Conservation (phyloP, 2,329 filamentous ascomycete genomes). For the Claviceps sp. region DNA sequence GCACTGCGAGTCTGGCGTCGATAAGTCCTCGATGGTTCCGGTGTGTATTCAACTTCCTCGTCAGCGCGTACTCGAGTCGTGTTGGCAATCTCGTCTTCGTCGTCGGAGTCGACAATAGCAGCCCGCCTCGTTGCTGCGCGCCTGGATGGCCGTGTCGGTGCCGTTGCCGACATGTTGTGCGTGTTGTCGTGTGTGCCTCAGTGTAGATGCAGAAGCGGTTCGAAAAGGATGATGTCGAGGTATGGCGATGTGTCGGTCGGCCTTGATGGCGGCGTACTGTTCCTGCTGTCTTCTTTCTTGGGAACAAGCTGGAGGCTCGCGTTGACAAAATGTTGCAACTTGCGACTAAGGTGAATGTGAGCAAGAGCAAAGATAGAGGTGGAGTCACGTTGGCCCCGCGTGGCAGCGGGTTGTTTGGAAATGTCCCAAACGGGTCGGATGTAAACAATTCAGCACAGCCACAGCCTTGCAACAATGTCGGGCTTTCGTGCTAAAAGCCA, state of each 20-base stretch:
- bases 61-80: conserved; percentile 40
- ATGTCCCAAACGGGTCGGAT: conserved; percentile 22
- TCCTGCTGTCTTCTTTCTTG: background rate
- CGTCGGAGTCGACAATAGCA: conserved; percentile 67
- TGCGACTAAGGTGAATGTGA: background rate
- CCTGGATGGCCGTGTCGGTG: conserved; percentile 24
- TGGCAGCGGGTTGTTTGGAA: conserved; percentile 23
- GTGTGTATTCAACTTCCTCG: conserved; percentile 66
- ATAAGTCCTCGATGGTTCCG: conserved; percentile 47
- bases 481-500: background rate
- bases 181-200: background rate
- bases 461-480: background rate
- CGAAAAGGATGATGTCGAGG: background rate
- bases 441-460: conserved; percentile 23
- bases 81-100: conserved; percentile 51
- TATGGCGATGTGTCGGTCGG: background rate
- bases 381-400: conserved; percentile 10
- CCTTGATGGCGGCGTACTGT: background rate
- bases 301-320: background rate
- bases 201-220: background rate
- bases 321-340: background rate
- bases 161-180: conserved; percentile 16
- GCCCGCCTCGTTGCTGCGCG: conserved; percentile 49
- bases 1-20: conserved; percentile 34
- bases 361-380: background rate